Percentiles rank a stretch among this genome's conserved stretches.
These are phyloP conservation scores for Apiotrichum veenhuisii DNA, from an alignment of 1,284 basidiomycete genomes.

Conservation along the genomic window DNA sequence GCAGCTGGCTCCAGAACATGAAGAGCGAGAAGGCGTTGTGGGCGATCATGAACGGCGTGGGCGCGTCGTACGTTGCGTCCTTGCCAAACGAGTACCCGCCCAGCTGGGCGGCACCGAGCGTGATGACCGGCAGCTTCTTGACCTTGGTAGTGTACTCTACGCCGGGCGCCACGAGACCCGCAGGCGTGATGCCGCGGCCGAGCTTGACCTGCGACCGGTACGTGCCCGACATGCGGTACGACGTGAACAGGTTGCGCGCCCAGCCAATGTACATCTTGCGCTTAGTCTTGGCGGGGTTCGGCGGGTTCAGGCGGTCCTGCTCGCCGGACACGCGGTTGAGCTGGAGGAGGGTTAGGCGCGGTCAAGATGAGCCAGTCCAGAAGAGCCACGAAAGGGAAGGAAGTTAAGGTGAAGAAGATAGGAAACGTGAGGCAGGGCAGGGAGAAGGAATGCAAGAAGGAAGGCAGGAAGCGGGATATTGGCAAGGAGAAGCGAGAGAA, in stretches of 20 bases:
- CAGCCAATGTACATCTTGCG: not conserved
- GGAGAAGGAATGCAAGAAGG: no score
- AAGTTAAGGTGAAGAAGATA: no score
- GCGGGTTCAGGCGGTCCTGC: not conserved
- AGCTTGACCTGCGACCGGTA: not conserved
- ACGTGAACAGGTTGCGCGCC: not conserved
- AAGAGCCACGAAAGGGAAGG: not conserved
- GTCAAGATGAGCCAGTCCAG: not conserved
- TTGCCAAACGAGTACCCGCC: conserved; percentile 1
- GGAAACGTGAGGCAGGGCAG: no score
- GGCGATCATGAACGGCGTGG: conserved; percentile 2
- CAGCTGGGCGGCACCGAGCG: not conserved
- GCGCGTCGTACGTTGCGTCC: not conserved
- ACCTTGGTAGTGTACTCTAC: not conserved
- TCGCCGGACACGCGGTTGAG: conserved; percentile 1
- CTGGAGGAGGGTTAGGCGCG: not conserved
- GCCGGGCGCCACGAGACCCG: not conserved
- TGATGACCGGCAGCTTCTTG: not conserved
- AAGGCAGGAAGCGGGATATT: no score
- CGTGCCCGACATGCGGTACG: not conserved
- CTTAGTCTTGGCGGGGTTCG: conserved; percentile 1
- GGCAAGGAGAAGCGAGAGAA: no score
- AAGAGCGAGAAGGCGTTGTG: conserved; percentile 3
- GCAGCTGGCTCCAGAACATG: conserved; percentile 5
- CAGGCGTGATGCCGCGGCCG: not conserved